Evolutionary conservation across 108 stramenopile species (phyloP).

Genomic region (Thalassiosira profunda): DNA sequence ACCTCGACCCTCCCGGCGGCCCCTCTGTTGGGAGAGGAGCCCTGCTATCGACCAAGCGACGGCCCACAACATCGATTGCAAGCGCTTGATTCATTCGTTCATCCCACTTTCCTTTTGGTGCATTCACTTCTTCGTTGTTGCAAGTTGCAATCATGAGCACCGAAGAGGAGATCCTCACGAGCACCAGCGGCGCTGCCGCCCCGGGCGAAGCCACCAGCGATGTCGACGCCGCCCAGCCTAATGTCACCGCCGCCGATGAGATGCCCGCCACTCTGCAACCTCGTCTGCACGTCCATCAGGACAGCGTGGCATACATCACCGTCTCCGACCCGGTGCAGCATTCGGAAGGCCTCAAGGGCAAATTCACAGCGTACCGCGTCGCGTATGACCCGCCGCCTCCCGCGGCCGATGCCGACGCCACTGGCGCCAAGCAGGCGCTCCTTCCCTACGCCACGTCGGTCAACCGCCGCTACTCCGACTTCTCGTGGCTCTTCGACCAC

Average conservation of each 20-base stretch:
- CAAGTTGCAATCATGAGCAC: constrained; percentile 1
- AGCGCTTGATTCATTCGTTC: too few species aligned
- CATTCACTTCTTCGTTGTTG: too few species aligned
- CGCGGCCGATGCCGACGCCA: not conserved
- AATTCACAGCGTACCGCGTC: constrained; percentile 40
- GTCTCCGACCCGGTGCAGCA: constrained; percentile 38
- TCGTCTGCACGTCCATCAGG: constrained; percentile 10
- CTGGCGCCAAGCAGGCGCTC: not conserved
- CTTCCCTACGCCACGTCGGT: constrained; percentile 42
- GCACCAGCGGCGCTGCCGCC: not conserved
- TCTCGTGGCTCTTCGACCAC: constrained; percentile 84
- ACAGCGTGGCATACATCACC: constrained; percentile 25
- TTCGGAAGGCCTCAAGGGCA: constrained; percentile 35
- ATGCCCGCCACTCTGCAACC: constrained; percentile 6
- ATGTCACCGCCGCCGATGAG: too few species aligned
- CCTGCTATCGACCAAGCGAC: too few species aligned
- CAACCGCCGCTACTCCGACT: constrained; percentile 91
- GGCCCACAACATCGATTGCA: too few species aligned
- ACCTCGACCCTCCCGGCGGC: too few species aligned
- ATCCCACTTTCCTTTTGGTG: too few species aligned
- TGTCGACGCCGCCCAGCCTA: not conserved
- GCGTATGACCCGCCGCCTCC: constrained; percentile 29
- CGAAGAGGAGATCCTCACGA: not conserved
- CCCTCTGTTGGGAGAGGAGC: too few species aligned
- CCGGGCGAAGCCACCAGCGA: not conserved